Evolutionary conservation across 805 yeast species (phyloP).

Genomic region (Schwanniomyces polymorphus): DNA sequence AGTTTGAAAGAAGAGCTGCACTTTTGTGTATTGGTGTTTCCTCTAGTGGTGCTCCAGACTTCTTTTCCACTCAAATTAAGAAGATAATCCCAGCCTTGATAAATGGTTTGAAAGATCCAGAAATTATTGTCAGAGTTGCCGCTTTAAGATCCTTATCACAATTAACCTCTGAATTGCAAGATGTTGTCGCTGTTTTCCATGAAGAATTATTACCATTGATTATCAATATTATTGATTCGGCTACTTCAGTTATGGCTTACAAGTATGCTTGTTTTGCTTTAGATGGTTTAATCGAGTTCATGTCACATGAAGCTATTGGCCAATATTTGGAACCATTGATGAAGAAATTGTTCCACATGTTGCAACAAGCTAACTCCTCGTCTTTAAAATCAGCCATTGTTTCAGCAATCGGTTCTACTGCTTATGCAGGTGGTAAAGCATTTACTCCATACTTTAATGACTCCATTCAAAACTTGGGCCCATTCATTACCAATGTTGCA

Average conservation of each 20-base stretch:
- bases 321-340: conserved; percentile 84
- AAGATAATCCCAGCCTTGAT: conserved; percentile 72
- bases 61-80: conserved; percentile 69
- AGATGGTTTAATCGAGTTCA: conserved; percentile 89
- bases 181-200: conserved; percentile 80
- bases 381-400: conserved; percentile 80
- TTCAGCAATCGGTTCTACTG: conserved; percentile 95
- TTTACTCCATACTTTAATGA: conserved; percentile 84
- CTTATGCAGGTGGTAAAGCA: conserved; percentile 88
- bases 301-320: conserved; percentile 82
- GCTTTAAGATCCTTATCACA: conserved; percentile 80
- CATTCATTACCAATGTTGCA: conserved; percentile 70
- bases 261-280: conserved; percentile 88
- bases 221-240: conserved; percentile 82
- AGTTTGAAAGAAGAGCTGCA: conserved; percentile 84
- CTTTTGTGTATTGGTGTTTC: conserved; percentile 78
- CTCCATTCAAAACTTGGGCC: conserved; percentile 79
- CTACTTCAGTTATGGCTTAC: conserved; percentile 79
- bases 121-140: conserved; percentile 76
- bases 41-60: conserved; percentile 94
- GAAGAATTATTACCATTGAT: conserved; percentile 81
- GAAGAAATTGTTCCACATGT: conserved; percentile 84
- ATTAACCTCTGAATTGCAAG: conserved; percentile 82
- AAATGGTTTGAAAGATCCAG: conserved; percentile 73
- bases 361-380: conserved; percentile 71